These are phyloP conservation scores for Grigorovia jiainica DNA, from an alignment of 805 yeast species.

Conservation along the genomic window DNA sequence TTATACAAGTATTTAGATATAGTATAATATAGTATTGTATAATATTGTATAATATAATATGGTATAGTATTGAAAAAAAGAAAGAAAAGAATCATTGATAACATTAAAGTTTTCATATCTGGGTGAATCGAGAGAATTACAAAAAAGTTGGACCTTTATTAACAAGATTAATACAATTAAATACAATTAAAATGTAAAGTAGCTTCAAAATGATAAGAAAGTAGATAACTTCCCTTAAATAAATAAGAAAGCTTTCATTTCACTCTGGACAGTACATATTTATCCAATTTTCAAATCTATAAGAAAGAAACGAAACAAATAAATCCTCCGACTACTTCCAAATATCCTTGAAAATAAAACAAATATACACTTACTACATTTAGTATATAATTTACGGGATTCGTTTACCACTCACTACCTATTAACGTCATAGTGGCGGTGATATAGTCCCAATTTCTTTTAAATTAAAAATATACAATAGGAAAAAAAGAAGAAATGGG, in stretches of 20 bases:
- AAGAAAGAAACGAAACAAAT: conserved; percentile 1
- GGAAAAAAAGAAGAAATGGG: neutral
- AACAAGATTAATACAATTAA: neutral
- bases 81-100: too few relatives aligned
- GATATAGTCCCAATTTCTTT: conserved; percentile 34
- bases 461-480: neutral
- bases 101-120: too few relatives aligned
- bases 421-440: conserved; percentile 34
- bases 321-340: conserved; percentile 3
- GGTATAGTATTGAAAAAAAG: too few relatives aligned
- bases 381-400: conserved; percentile 35
- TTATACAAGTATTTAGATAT: too few relatives aligned
- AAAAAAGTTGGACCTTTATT: too few relatives aligned
- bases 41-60: too few relatives aligned
- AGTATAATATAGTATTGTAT: too few relatives aligned
- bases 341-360: neutral
- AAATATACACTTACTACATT: conserved; percentile 5
- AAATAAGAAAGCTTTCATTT: conserved; percentile 8
- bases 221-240: conserved; percentile 4
- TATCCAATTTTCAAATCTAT: conserved; percentile 8
- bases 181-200: conserved; percentile 15
- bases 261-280: conserved; percentile 23
- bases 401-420: conserved; percentile 47
- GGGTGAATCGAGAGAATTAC: too few relatives aligned
- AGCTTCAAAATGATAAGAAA: conserved; percentile 27